Evolutionary conservation across 2,329 filamentous ascomycete species (phyloP).

Genomic region (Trichoderma gracile): DNA sequence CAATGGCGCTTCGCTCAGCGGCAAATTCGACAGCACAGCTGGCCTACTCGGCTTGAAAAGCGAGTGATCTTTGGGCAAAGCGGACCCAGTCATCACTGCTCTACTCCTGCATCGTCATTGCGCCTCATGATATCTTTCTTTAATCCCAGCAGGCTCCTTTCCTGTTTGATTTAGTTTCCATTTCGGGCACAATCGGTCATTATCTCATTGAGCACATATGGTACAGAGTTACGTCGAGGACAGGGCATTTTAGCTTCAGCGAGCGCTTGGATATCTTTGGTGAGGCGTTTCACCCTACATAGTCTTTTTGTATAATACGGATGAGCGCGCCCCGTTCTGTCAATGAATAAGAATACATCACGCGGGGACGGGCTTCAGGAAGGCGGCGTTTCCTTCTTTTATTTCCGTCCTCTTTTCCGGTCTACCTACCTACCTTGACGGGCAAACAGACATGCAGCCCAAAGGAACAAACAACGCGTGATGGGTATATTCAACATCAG

Average conservation of each 20-base stretch:
- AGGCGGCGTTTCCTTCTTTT: not conserved
- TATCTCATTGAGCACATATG: slow-evolving; percentile 2
- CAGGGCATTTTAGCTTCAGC: slow-evolving; percentile 17
- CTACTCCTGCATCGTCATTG: not conserved
- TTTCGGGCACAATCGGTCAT: slow-evolving; percentile 2
- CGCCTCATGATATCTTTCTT: not conserved
- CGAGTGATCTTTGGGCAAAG: not conserved
- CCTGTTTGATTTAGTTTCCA: not conserved
- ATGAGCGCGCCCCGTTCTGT: not conserved
- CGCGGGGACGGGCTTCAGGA: not conserved
- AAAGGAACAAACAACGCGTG: slow-evolving; percentile 6
- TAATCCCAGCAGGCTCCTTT: not conserved
- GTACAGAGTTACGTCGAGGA: not conserved
- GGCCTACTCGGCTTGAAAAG: not conserved
- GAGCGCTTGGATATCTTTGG: slow-evolving; percentile 12
- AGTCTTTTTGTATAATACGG: slow-evolving; percentile 10
- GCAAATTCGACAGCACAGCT: not conserved
- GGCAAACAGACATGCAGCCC: not conserved
- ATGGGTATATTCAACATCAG: slow-evolving; percentile 19
- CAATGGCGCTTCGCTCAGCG: not conserved
- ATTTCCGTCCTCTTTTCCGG: not conserved
- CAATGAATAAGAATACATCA: not conserved
- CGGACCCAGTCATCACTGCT: not conserved
- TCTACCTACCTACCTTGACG: too few relatives aligned
- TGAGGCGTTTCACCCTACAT: slow-evolving; percentile 10